Evolutionary conservation across 306 rosid species (phyloP), one percentile per base, ranked within the genome.

Genomic region (Vigna angularis): DNA sequence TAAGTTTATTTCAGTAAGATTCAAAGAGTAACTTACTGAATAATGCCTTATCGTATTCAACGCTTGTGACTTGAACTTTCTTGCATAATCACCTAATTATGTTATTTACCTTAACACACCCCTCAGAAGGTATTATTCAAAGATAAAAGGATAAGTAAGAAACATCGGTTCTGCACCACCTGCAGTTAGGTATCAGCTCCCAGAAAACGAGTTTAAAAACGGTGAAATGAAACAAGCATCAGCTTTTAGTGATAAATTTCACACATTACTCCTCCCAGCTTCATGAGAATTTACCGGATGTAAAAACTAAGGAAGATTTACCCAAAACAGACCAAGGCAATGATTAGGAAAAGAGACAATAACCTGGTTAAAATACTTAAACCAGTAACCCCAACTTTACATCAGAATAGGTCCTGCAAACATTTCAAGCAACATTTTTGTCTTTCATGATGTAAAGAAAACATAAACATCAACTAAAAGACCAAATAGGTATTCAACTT

Each of bases 161-260:
- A 80, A 9, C 51, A 57, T 40, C 18, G 28, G n/a, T 48, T 52
- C 49, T 56, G 44, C 69, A 70, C 51, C 14, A 66, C 32, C 68
- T 50, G 14, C 17, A 49, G 34, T 18, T 70, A 26, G 17, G 9
- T 49, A 65, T 69, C 53, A 51, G 70, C 50, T 20, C 51, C 22
- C 11, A 17, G 3, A 63, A 40, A 47, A 45, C 34, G 13, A 28
- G 24, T 47, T 38, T 13, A 72, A 49, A 56, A 66, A 55, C 5
- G 44, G 51, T 12, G 49, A 70, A 15, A 11, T 12, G 40, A 70
- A 15, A 11, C 13, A 9, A 45, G 63, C 47, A 57, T 9, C 44
- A 68, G n/a, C 40, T 17, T 51, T 68, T 4, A 10, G n/a, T 0
- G 22, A 66, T 7, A 6, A 20, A 10, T 55, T 53, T 73, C 62